Evolutionary conservation across 2,329 filamentous ascomycete species (phyloP), one percentile per base, ranked within the genome.

Genomic region (Cladobotryum protrusum): DNA sequence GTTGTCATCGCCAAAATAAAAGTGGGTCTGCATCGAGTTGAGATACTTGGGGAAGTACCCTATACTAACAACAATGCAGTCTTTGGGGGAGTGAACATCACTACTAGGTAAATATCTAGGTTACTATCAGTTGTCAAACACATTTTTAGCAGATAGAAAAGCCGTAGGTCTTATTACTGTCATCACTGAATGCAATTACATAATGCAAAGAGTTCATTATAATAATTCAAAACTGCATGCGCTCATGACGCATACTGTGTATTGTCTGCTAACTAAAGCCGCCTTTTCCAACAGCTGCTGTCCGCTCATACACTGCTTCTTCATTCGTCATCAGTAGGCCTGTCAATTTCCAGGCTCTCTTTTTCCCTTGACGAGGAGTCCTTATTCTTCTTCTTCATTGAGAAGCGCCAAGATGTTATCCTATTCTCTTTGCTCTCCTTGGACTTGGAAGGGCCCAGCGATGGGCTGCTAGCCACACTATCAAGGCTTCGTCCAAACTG

Each of bases 381-480:
- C 57, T 74, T 78, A 55, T 72, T 76, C 64, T 78, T 81, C 69
- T 81, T 82, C 67, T 79, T 81, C 61, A 79, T 79, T 40, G 77
- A 74, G 61, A 80, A 80, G 56, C 77, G 72, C 73, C 77, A 79
- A 39, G 69, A 69, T 11, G 70, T 72, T 51, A 77, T 74, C 59
- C 78, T 73, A 47, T 74, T 67, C 45, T 76, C 75, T 56, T 72
- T 75, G 4, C 63, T 65, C 40, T 73, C 69, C 53, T 66, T 72
- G 20, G 72, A 74, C 57, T 70, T 73, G 24, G 70, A 68, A 19
- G 77, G 72, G 2, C 78, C 78, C n/a, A 82, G 63, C 8, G 73
- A 75, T 2, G 80, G 76, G 59, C 76, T 82, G 61, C 75, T 79
- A 3, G 74, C 70, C 50, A 77, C 69, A 56, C 79, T 82, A 20